Conservation (phyloP, 208 protist genomes). For the Crithidia thermophila region DNA sequence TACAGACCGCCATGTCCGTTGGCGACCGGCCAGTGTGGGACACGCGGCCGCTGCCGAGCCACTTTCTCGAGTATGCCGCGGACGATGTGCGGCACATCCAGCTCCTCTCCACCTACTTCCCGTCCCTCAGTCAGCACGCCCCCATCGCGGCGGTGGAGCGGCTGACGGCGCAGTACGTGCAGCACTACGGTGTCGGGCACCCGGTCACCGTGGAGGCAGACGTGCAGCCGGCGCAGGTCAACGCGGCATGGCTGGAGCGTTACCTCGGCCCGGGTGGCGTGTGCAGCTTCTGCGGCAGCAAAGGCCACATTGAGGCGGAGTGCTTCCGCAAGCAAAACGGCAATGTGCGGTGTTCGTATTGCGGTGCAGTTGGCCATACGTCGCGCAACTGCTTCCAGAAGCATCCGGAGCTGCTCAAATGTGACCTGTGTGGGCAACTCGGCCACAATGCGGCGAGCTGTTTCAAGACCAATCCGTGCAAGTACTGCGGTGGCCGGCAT, state of each 20-base stretch:
- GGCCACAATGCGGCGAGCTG: slow-evolving; percentile 79
- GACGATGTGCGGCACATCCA: slow-evolving; percentile 90
- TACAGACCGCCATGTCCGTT: slow-evolving; percentile 85
- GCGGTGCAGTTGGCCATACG: slow-evolving; percentile 80
- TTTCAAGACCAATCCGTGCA: slow-evolving; percentile 88
- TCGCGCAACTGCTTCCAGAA: slow-evolving; percentile 74
- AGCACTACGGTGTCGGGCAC: slow-evolving; percentile 66
- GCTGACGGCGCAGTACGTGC: slow-evolving; percentile 76
- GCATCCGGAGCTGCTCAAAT: slow-evolving; percentile 87
- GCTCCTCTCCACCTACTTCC: slow-evolving; percentile 50
- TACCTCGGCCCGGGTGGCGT: slow-evolving; percentile 81
- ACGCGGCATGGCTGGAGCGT: slow-evolving; percentile 66
- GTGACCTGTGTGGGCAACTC: slow-evolving; percentile 80
- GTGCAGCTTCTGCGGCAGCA: slow-evolving; percentile 76
- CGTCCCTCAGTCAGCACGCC: slow-evolving; percentile 22
- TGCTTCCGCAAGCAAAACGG: slow-evolving; percentile 82
- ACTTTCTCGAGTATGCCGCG: slow-evolving; percentile 91
- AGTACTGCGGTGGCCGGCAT: slow-evolving; percentile 86
- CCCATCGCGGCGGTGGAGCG: slow-evolving; percentile 52
- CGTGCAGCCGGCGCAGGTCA: slow-evolving; percentile 70
- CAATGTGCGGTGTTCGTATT: slow-evolving; percentile 49
- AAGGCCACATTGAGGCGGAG: slow-evolving; percentile 83
- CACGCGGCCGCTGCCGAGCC: slow-evolving; percentile 79
- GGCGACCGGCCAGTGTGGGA: slow-evolving; percentile 90
- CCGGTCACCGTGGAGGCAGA: slow-evolving; percentile 77